Base-by-base conservation (phyloP, 148 eudicot species). In the Drosera capensis region DNA sequence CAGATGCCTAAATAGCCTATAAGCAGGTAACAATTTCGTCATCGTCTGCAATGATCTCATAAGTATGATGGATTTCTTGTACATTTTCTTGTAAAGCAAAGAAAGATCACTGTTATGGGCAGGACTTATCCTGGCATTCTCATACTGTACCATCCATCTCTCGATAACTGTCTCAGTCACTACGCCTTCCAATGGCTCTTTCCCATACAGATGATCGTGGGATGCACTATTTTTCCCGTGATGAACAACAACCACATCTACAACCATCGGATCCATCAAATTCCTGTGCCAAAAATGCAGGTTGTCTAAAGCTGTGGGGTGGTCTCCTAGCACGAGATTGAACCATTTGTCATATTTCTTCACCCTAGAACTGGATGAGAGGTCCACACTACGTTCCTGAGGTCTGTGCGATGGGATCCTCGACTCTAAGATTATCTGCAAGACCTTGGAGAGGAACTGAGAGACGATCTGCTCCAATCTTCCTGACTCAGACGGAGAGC, bases 91-190 rank as follows among this genome's bases (percentile, higher is more conserved):
- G 59, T 75, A 71, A 54, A 68, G 60, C n/a, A 71, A 53, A 13
- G 83, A 60, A 29, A 67, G 57, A 35, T 80, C 92, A n/a, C 68
- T 60, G 25, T 42, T 45, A 22, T 68, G 85, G 19, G 73, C 63
- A 20, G 66, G 43, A 56, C 62, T 22, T 38, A 45, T 43, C 67
- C 68, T 77, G 24, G 51, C 40, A 60, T 64, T 53, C 56, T 88
- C 87, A 55, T 65, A 84, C 49, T 84, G 97, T 61, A 88, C 79
- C 51, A 71, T 69, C 97, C 97, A 88, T 63, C 97, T 80, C 66
- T 88, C 97, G 21, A 88, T 56, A 45, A 83, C 74, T 13, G 97
- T 88, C 68, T 88, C 97, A 35, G 49, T 64, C 8, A 66, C 52
- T 6, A 40, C 44, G 43, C 52, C 63, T 40, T 68, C 85, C 29